Percentiles rank a stretch among this genome's conserved stretches.
Evolutionary conservation across 2,329 filamentous ascomycete genomes (phyloP).

Genomic region (Parascedosporium putredinis): DNA sequence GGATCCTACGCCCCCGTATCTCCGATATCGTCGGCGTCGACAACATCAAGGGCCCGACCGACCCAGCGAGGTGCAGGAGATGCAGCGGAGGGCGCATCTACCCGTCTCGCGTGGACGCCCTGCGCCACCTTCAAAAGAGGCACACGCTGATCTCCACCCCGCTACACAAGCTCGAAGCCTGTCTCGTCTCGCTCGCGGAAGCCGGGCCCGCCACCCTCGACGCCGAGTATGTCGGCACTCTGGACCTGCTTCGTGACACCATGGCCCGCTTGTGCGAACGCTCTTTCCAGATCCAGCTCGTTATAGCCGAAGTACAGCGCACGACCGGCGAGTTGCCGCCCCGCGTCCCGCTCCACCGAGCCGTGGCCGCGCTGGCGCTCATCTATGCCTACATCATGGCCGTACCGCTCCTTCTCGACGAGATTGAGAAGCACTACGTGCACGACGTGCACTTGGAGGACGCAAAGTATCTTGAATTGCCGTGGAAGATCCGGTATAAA

Average conservation of each 20-base stretch:
- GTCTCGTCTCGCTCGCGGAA: neutral
- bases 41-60: neutral
- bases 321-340: neutral
- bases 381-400: neutral
- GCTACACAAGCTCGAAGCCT: neutral
- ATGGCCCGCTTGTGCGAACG: neutral
- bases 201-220: neutral
- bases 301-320: neutral
- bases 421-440: neutral
- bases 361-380: neutral
- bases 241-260: neutral
- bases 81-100: neutral
- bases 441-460: neutral
- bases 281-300: neutral
- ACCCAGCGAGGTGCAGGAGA: neutral
- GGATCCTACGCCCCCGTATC: neutral
- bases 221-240: neutral
- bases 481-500: neutral
- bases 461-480: neutral
- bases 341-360: neutral
- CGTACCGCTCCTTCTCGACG: neutral
- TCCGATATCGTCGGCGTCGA: neutral
- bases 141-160: neutral
- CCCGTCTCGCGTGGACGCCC: neutral
- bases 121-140: neutral